These are phyloP conservation scores for Hibiscus mutabilis DNA, from an alignment of 345 rosid genomes.

Conservation along the genomic window DNA sequence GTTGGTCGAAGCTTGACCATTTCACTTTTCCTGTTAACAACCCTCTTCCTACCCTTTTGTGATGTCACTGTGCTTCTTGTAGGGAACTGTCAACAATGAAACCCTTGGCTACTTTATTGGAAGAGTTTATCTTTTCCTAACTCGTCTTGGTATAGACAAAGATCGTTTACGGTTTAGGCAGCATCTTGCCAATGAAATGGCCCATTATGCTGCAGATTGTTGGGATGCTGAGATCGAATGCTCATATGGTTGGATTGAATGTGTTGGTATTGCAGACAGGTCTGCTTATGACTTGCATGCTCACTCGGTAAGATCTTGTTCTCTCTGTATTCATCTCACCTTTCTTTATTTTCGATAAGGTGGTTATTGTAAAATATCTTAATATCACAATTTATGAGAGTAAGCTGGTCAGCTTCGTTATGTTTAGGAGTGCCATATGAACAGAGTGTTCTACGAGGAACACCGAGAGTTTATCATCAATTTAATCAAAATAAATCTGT, in stretches of 20 bases:
- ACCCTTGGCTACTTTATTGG: slow-evolving; percentile 97
- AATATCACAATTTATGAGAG: neutral
- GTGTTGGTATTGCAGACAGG: slow-evolving; percentile 97
- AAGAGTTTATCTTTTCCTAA: slow-evolving; percentile 81
- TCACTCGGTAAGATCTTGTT: slow-evolving; percentile 48
- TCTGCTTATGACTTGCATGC: slow-evolving; percentile 86
- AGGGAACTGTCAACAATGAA: slow-evolving; percentile 91
- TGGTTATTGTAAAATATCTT: neutral
- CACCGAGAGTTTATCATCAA: neutral
- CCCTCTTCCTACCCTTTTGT: neutral
- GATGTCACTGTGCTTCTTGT: slow-evolving; percentile 10
- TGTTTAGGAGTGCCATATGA: neutral
- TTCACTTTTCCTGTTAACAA: neutral
- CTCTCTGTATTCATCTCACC: neutral
- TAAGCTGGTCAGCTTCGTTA: neutral
- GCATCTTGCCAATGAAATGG: slow-evolving; percentile 98
- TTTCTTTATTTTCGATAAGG: neutral
- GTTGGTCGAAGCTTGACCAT: slow-evolving; percentile 22
- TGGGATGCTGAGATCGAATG: slow-evolving; percentile 99
- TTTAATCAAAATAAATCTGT: neutral
- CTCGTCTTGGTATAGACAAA: slow-evolving; percentile 74
- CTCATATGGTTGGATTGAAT: slow-evolving; percentile 94
- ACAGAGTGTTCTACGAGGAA: neutral
- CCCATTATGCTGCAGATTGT: slow-evolving; percentile 96
- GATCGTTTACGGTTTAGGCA: slow-evolving; percentile 79